Base-by-base conservation (phyloP, 495 filamentous ascomycete species). In the Delitschia confertaspora region DNA sequence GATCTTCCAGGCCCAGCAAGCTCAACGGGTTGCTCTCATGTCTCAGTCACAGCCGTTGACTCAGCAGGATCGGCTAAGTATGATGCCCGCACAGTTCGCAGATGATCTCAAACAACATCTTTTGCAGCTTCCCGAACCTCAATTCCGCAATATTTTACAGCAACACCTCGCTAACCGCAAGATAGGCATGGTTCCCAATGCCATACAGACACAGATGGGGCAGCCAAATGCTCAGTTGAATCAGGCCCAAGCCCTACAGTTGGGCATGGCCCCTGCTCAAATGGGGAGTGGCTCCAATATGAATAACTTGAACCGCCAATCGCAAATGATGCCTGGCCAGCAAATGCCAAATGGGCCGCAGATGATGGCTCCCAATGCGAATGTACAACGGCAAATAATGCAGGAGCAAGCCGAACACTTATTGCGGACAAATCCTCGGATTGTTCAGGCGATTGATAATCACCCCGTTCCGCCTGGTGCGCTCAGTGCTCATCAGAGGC, bases 41-140 rank as follows among this genome's bases (percentile, higher is more conserved):
- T 38, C 19, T 20, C 45, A 54, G 29, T n/a, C 55, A 31, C 44
- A 55, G 26, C 40, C 49, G 25, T 22, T 49, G 21, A 47, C 45
- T n/a, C 40, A 35, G 17, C 50, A 47, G 25, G 16, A 32, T 17
- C 50, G 45, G 11, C 20, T 46, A 16, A 33, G n/a, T n/a, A 14
- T 47, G 14, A n/a, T 54, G 11, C 50, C 46, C 8, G 11, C 25
- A 4, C 49, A 55, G 3, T 42, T 60, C 34, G 38, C 48, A 6
- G 47, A 47, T 10, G 37, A 40, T 2, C 35, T 56, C 4, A 63
- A 52, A 37, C 41, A 62, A 33, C 27, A 49, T 19, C 16, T 55
- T 7, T 39, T 58, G 8, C 26, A 33, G 4, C 6, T 51, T 10
- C 42, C 51, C 27, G 46, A 51, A n/a, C n/a, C 33, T 3, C 30